A percentile compares a stretch with the other conserved stretches of the same genome.
phyloP scores from a whole-genome alignment of 2,329 filamentous ascomycete genomes.

The Penicillium concentricum region DNA sequence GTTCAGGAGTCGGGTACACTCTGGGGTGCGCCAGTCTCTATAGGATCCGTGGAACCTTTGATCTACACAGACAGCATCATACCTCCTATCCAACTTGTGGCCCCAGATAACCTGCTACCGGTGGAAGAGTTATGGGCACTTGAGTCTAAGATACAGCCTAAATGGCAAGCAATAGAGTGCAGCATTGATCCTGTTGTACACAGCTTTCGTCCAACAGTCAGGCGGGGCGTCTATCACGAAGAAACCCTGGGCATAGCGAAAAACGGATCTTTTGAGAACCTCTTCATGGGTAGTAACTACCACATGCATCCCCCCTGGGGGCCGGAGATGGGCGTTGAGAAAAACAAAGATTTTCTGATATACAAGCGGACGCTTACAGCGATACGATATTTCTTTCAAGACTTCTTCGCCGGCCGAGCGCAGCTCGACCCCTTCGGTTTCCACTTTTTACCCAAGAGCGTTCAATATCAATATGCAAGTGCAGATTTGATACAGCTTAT shows the following conservation, averaged over 20 bases:
- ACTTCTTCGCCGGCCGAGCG: background rate
- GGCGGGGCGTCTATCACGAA: background rate
- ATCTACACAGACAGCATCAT: background rate
- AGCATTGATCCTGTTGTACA: background rate
- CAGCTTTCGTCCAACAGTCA: background rate
- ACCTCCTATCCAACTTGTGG: background rate
- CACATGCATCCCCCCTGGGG: background rate
- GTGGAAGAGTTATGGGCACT: background rate
- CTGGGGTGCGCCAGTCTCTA: background rate
- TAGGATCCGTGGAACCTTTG: background rate
- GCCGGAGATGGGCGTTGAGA: background rate
- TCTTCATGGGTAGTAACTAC: background rate
- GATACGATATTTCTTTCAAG: background rate
- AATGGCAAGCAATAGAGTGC: conserved; percentile 4
- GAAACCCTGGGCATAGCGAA: background rate
- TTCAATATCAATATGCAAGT: background rate
- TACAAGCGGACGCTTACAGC: background rate
- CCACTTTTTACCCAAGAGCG: background rate
- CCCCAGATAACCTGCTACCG: background rate
- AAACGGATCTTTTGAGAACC: background rate
- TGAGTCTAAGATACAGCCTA: background rate
- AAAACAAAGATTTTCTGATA: background rate
- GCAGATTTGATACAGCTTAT: background rate
- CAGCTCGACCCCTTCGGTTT: background rate
- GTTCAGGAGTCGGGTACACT: background rate